Percentiles rank a stretch among this genome's conserved stretches.
These are phyloP conservation scores for Diplotaxis tenuifolia DNA, from an alignment of 345 rosid genomes.

Conservation along the genomic window DNA sequence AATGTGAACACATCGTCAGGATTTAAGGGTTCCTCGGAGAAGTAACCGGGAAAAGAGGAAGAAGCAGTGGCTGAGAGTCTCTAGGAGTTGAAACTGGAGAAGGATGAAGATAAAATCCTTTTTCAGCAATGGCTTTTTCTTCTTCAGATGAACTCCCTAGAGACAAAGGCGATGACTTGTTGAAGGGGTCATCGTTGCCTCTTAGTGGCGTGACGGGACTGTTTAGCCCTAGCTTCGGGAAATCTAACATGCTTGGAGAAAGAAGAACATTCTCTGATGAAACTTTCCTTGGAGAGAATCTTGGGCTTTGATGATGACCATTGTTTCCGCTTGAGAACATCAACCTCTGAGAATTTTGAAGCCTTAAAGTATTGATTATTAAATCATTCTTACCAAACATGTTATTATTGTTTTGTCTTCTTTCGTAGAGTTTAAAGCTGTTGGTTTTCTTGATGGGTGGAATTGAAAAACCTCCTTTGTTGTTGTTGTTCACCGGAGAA, in stretches of 20 bases:
- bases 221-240: conserved; percentile 75
- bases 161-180: conserved; percentile 52
- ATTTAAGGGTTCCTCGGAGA: conserved; percentile 47
- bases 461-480: conserved; percentile 42
- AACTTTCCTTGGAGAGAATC: conserved; percentile 62
- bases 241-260: conserved; percentile 91
- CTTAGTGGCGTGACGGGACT: conserved; percentile 84
- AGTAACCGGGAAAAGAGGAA: conserved; percentile 85
- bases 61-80: conserved; percentile 84
- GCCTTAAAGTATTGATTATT: conserved; percentile 79
- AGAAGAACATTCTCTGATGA: conserved; percentile 50
- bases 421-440: conserved; percentile 84
- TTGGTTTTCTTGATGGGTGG: conserved; percentile 62
- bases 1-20: not conserved
- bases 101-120: conserved; percentile 88
- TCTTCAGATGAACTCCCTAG: conserved; percentile 57
- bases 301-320: conserved; percentile 28
- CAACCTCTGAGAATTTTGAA: conserved; percentile 35
- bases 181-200: conserved; percentile 40
- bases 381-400: conserved; percentile 60
- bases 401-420: conserved; percentile 63
- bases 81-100: conserved; percentile 88
- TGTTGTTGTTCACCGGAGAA: conserved; percentile 26
- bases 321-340: conserved; percentile 27
- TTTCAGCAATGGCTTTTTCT: conserved; percentile 87